Percentiles rank a stretch among this genome's conserved stretches.
Conservation (phyloP, 148 eudicot genomes). For the Nepenthes gracilis region DNA sequence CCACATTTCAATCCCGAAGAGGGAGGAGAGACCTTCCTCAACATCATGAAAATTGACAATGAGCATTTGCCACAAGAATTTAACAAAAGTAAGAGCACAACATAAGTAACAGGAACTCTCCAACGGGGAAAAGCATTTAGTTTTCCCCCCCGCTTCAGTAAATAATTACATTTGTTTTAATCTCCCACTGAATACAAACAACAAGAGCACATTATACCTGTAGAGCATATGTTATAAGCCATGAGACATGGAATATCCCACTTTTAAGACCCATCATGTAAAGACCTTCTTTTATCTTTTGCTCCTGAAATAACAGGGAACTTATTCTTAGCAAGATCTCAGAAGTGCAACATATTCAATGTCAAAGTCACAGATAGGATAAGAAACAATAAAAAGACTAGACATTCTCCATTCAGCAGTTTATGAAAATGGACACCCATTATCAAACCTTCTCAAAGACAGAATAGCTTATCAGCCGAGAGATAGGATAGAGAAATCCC, state of each 20-base stretch:
- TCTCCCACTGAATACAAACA: too few relatives aligned
- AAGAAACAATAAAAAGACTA: not conserved
- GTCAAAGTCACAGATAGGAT: not conserved
- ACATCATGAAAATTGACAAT: too few relatives aligned
- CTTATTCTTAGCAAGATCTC: slow-evolving; percentile 3
- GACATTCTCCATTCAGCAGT: not conserved
- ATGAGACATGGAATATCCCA: slow-evolving; percentile 71
- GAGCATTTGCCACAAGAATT: too few relatives aligned
- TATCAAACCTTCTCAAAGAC: slow-evolving; percentile 82
- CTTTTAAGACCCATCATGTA: slow-evolving; percentile 97
- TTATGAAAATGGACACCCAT: not conserved
- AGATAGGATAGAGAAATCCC: slow-evolving; percentile 95
- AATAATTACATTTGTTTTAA: too few relatives aligned
- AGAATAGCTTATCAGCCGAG: slow-evolving; percentile 87
- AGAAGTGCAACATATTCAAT: not conserved
- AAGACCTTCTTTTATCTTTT: slow-evolving; percentile 94
- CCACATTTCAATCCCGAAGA: too few relatives aligned
- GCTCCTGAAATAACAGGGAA: slow-evolving; percentile 54
- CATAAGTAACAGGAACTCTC: too few relatives aligned
- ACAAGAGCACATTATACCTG: slow-evolving; percentile 38
- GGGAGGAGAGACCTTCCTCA: too few relatives aligned
- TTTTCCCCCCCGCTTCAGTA: too few relatives aligned
- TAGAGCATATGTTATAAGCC: slow-evolving; percentile 81
- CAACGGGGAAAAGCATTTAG: too few relatives aligned
- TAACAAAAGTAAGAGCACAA: too few relatives aligned